A percentile compares a stretch with the other conserved stretches of the same genome.
Evolutionary conservation across 345 rosid genomes (phyloP).

Genomic region (Orychophragmus violaceus): DNA sequence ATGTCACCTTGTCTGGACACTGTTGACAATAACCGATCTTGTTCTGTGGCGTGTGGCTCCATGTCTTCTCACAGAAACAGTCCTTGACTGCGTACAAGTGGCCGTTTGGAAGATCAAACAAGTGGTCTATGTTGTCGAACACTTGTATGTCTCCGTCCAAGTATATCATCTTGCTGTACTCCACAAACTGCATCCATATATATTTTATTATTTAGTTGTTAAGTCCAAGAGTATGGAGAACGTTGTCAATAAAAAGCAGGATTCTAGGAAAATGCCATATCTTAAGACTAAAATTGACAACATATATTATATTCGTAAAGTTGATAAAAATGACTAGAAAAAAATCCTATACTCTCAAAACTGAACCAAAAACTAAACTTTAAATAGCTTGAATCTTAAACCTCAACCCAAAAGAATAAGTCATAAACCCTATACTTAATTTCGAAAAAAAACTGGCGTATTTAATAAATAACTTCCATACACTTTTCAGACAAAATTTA

Average conservation of each 20-base stretch:
- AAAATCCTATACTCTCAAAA: not conserved
- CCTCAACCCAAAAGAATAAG: not conserved
- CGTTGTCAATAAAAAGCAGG: not conserved
- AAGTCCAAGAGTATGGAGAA: not conserved
- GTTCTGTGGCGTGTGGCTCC: constrained; percentile 58
- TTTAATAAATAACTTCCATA: no score
- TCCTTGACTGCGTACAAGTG: constrained; percentile 63
- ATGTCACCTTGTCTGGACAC: constrained; percentile 53
- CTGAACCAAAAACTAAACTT: not conserved
- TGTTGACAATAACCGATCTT: constrained; percentile 77
- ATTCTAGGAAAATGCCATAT: no score
- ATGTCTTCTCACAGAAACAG: constrained; percentile 72
- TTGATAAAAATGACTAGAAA: no score
- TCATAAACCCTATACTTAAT: not conserved
- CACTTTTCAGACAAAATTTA: no score
- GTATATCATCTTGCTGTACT: constrained; percentile 64
- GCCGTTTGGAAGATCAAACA: constrained; percentile 56
- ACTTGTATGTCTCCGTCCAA: constrained; percentile 77
- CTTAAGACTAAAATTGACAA: no score
- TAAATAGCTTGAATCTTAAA: not conserved
- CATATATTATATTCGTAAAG: no score
- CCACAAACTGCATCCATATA: constrained; percentile 47
- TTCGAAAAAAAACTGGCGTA: not conserved
- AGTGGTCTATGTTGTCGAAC: constrained; percentile 62
- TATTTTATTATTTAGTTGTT: not conserved